These are phyloP conservation scores for Aspergillus cavernicola DNA, from an alignment of 495 filamentous ascomycete genomes.

Conservation along the genomic window DNA sequence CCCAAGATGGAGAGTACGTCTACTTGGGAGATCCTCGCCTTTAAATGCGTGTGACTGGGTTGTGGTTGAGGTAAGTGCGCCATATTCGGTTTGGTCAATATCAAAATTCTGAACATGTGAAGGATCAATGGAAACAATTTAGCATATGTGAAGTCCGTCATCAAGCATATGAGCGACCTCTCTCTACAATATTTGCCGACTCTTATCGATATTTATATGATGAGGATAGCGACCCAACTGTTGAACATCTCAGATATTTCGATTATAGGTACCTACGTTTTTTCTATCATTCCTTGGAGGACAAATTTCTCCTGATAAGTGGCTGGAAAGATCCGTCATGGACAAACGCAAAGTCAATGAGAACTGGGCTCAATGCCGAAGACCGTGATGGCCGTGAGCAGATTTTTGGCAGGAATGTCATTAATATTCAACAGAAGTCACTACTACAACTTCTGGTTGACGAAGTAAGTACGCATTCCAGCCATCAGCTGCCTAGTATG, in stretches of 20 bases:
- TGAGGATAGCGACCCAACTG: conserved; percentile 80
- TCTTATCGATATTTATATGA: conserved; percentile 56
- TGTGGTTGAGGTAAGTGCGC: conserved; percentile 65
- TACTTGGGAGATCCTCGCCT: conserved; percentile 65
- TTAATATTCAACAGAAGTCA: conserved; percentile 88
- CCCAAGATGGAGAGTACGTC: conserved; percentile 74
- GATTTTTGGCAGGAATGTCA: conserved; percentile 83
- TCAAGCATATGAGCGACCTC: conserved; percentile 68
- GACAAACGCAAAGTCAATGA: conserved; percentile 71
- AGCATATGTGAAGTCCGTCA: conserved; percentile 61
- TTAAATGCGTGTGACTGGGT: conserved; percentile 82
- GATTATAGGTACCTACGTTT: conserved; percentile 95
- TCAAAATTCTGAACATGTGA: conserved; percentile 11
- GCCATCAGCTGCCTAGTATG: not conserved
- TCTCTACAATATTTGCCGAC: conserved; percentile 83
- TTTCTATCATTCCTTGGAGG: conserved; percentile 81
- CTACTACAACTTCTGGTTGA: conserved; percentile 79
- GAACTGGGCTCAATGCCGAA: conserved; percentile 82
- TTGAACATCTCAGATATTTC: conserved; percentile 65
- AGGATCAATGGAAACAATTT: conserved; percentile 94
- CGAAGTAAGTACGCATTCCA: conserved; percentile 57
- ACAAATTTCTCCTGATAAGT: conserved; percentile 80
- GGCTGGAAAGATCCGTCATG: conserved; percentile 92
- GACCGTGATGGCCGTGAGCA: conserved; percentile 79
- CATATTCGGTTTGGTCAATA: not conserved